phyloP scores from a whole-genome alignment of 2,329 filamentous ascomycete genomes.

The Neofusicoccum sp. region DNA sequence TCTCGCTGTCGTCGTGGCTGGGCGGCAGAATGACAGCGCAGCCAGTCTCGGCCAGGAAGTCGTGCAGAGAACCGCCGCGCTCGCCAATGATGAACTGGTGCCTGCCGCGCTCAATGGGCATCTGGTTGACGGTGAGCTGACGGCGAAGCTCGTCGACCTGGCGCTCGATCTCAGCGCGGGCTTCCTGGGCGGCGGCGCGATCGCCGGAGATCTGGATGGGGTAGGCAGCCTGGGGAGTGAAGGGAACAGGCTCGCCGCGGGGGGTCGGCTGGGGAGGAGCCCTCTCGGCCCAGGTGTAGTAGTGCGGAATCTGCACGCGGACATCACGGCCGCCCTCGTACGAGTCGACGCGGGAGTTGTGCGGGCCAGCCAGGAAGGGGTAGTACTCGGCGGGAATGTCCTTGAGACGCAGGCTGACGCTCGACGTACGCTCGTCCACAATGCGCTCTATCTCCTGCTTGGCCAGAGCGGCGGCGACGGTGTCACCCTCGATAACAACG shows the following conservation, averaged over 20 bases:
- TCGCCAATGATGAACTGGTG: conserved; percentile 96
- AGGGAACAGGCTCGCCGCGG: conserved; percentile 68
- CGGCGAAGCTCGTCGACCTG: conserved; percentile 74
- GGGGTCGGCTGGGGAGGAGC: conserved; percentile 65
- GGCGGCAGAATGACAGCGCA: conserved; percentile 84
- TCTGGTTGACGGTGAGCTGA: conserved; percentile 75
- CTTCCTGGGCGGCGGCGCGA: conserved; percentile 76
- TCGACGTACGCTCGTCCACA: conserved; percentile 81
- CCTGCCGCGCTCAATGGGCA: conserved; percentile 80
- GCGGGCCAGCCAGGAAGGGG: conserved; percentile 86
- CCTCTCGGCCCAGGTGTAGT: conserved; percentile 71
- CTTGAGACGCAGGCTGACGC: conserved; percentile 78
- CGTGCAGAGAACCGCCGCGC: conserved; percentile 74
- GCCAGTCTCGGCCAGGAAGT: conserved; percentile 89
- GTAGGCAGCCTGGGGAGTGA: conserved; percentile 70
- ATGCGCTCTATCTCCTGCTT: conserved; percentile 84
- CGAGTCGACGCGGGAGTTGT: conserved; percentile 67
- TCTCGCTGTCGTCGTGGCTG: conserved; percentile 75
- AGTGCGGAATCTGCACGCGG: conserved; percentile 79
- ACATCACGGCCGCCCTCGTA: conserved; percentile 76
- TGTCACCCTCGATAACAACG: conserved; percentile 87
- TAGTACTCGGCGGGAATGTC: conserved; percentile 90
- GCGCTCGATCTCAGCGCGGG: conserved; percentile 78
- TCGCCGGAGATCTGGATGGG: conserved; percentile 88
- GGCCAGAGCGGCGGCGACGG: conserved; percentile 82